These are phyloP conservation scores for Phlyctochytrium arcticum DNA, from an alignment of 192 early-diverging fungal species.

Conservation along the genomic window DNA sequence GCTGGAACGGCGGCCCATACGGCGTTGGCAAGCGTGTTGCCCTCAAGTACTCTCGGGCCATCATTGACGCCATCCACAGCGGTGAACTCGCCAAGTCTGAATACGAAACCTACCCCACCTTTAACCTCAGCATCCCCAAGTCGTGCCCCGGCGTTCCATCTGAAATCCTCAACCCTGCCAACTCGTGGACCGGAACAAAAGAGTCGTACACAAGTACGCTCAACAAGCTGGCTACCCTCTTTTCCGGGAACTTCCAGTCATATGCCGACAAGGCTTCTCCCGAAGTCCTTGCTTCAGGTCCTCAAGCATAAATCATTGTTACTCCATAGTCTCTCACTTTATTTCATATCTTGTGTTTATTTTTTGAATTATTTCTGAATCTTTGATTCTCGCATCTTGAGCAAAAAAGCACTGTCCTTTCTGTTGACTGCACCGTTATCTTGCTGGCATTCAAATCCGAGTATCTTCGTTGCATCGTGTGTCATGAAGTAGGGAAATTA, in stretches of 20 bases:
- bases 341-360: no score
- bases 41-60: slow-evolving; percentile 95
- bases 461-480: no score
- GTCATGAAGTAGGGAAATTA: no score
- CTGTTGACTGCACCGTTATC: no score
- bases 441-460: no score
- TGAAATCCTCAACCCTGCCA: slow-evolving; percentile 82
- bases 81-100: slow-evolving; percentile 84
- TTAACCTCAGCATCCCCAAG: slow-evolving; percentile 85
- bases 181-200: slow-evolving; percentile 76
- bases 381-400: no score
- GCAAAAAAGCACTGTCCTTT: no score
- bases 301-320: slow-evolving; percentile 12
- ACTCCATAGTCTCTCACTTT: no score
- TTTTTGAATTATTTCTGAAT: no score
- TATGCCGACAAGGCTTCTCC: slow-evolving; percentile 62
- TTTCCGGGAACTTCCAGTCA: slow-evolving; percentile 85
- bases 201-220: slow-evolving; percentile 64
- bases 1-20: slow-evolving; percentile 93
- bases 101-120: slow-evolving; percentile 82
- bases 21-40: slow-evolving; percentile 87
- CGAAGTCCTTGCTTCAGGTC: slow-evolving; percentile 26
- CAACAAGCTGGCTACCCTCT: slow-evolving; percentile 74
- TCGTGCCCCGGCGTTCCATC: slow-evolving; percentile 68
- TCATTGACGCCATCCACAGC: slow-evolving; percentile 95